Evolutionary conservation across 345 rosid species (phyloP), one percentile per base, ranked within the genome.

Genomic region (Citrus australasica): DNA sequence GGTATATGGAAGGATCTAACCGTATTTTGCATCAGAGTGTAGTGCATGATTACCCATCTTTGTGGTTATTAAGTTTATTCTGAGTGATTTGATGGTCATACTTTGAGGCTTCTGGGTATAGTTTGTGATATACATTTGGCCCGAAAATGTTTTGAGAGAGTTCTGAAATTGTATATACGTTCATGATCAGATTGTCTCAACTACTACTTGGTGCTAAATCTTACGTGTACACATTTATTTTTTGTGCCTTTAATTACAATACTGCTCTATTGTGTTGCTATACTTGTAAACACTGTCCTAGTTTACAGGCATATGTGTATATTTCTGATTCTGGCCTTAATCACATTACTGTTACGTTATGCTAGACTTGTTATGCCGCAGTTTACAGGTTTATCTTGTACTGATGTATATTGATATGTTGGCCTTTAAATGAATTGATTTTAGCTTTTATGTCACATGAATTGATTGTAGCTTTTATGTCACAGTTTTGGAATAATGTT

Each of bases 401-500:
- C 63, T 76, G 9, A 51, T 66, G 51, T 14, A 25, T 46, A 8
- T 68, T 19, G 10, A 19, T 22, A 67, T 71, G 48, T 76, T 65
- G 38, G 17, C 73, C 61, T 60, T 66, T 73, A 69, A 66, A 32
- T 79, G 38, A 81, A 67, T 82, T 83, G 71, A 84, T 35, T 71
- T 22, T 74, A 84, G n/a, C 65, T 82, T 88, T 83, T 38, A 48
- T 73, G 59, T 85, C 83, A 87, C 94, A 96, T 79, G 32, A 79
- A 67, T 82, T 83, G 71, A 85, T 35, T 71, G 25, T 74, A 84
- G n/a, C 65, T 82, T 88, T 83, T 38, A 55, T 71, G 59, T 84
- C 83, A 86, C 97, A 96, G 99, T 82, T 96, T 61, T 94, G 99
- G 98, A 86, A 87, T 81, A 83, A 89, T 79, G 86, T 96, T 56